Percentiles rank a stretch among this genome's conserved stretches.
Evolutionary conservation across 371 early-diverging fungal genomes (phyloP).

Genomic region (Batkoa obscura): DNA sequence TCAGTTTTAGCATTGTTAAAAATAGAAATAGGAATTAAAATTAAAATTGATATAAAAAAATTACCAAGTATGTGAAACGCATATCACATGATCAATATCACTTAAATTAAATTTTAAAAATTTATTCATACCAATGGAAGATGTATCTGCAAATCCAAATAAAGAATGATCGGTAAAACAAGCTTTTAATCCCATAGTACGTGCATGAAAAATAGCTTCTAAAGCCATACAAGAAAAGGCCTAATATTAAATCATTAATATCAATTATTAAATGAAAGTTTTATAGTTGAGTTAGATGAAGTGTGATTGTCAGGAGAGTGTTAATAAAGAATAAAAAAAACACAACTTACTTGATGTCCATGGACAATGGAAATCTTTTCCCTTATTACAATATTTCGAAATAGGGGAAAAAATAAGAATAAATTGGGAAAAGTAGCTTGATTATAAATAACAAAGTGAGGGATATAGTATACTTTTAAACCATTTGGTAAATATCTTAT

Average conservation of each 20-base stretch:
- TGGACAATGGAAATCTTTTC: constrained; percentile 94
- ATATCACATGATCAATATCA: constrained; percentile 92
- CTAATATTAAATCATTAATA: constrained; percentile 8
- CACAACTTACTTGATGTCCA: constrained; percentile 62
- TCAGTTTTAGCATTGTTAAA: neutral
- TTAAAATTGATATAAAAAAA: neutral
- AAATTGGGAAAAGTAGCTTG: constrained; percentile 89
- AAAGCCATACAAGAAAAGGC: constrained; percentile 89
- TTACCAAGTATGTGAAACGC: constrained; percentile 93
- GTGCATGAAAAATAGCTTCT: constrained; percentile 91
- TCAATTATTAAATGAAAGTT: neutral
- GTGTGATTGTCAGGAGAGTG: neutral
- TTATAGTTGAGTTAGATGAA: neutral
- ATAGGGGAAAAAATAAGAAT: constrained; percentile 77
- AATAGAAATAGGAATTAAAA: neutral
- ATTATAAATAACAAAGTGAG: constrained; percentile 64
- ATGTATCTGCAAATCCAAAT: constrained; percentile 90
- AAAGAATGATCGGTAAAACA: constrained; percentile 98
- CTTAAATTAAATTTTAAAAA: constrained; percentile 83
- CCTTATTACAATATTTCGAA: constrained; percentile 77
- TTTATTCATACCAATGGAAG: constrained; percentile 88
- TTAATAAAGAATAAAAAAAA: neutral
- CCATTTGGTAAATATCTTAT: constrained; percentile 84
- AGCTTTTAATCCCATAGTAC: constrained; percentile 86
- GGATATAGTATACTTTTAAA: constrained; percentile 95